Base-by-base conservation (phyloP, 2,329 filamentous ascomycete genomes). In the Chaetomiaceae sp. region DNA sequence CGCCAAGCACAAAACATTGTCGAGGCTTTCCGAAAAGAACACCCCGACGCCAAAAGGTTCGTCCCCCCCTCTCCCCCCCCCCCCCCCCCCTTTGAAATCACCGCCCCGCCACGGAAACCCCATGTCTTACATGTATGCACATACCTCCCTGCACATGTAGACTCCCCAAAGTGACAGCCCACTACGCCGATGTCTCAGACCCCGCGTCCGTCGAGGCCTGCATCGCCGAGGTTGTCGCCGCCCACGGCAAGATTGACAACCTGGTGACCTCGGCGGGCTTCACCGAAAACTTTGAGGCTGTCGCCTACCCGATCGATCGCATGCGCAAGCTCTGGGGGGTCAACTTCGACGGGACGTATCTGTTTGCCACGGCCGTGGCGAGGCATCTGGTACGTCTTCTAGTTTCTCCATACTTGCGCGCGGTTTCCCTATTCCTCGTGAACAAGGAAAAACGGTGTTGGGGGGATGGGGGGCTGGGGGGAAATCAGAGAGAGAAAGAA, bases 241-340 rank as follows among this genome's bases (percentile, higher is more conserved):
- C 80, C 54, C 91, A 96, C 68, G 85, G 86, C 71, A 86, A 87
- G 70, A 90, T 96, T 62, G 90, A 96, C 73, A 86, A 89, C 71
- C 80, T 97, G 23, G 91, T 97, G 64, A 96, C 92, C 23, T 95
- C 90, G n/a, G 92, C 92, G 45, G 92, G 92, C 41, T 96, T 97
- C 74, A 94, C 89, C 13, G 92, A 96, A 75, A 96, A 96, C 75
- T 95, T 90, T 66, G 87, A 95, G 64, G 92, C 92, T 42, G 87
- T 91, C 64, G 84, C 85, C 61, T 97, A 97, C 73, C 91, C 91
- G 1, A 83, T 91, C 62, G 90, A 96, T 62, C 87, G 91, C 60
- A 86, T 96, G 71, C 84, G 91, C 71, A 95, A 95, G 76, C 83
- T 97, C 14, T 96, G 90, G 90, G 85, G 84, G 45, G 92, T 96